Base-by-base conservation (phyloP, 805 yeast genomes). In the Priceomyces carsonii region DNA sequence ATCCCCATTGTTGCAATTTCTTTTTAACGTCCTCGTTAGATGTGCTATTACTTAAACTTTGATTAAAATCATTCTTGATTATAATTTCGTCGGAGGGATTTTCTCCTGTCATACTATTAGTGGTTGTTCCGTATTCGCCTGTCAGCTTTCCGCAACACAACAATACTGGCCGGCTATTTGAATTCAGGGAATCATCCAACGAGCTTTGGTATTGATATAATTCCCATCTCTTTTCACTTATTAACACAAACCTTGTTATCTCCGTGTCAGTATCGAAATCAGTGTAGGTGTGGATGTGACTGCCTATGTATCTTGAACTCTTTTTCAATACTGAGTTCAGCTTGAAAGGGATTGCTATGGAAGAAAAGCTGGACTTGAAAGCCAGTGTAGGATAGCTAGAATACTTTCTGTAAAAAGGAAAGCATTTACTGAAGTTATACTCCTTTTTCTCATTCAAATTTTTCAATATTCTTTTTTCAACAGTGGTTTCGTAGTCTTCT, bases 401-500 rank as follows among this genome's bases (percentile, higher is more conserved):
- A 64, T 33, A 78, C 63, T 57, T 81, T 40, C 95, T 71, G 53
- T 83, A 85, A 36, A 80, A 77, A 0, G 97, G 97, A 59, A 87
- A 89, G 48, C 91, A 86, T 48, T 80, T 83, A 5, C 82, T 80
- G 55, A 81, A 87, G 35, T 79, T 70, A 36, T 74, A 69, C 52
- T 86, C 95, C 43, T 80, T 79, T 18, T 55, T 53, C 41, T 65
- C 73, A 28, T 53, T 57, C 18, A 55, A 39, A 19, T 36, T 43
- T 26, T 53, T 38, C 9, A 57, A 29, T 12, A 51, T 31, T 23
- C 43, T 51, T 29, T 46, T 36, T 28, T 53, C 59, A 27, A 47
- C n/a, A 20, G 12, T 16, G 9, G n/a, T 29, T 6, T 29, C 17
- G 13, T 26, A 12, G 6, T 26, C n/a, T 10, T n/a, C 5, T 10